These are phyloP conservation scores for Thozetella sp. DNA, from an alignment of 495 filamentous ascomycete genomes.

Conservation along the genomic window DNA sequence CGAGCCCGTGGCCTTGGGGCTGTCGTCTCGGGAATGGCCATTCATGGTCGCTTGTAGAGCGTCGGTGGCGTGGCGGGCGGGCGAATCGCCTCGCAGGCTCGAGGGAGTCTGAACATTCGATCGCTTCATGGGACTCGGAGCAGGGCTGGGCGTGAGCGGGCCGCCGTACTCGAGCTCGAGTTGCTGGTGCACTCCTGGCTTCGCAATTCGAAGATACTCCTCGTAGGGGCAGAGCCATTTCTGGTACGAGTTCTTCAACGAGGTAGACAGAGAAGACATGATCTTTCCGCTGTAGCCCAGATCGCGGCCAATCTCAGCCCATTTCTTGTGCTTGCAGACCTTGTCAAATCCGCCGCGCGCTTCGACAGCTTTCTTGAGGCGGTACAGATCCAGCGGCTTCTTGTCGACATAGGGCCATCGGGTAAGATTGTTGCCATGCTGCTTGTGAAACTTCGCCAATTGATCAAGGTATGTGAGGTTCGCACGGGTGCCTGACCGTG, in stretches of 20 bases:
- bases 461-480: conserved; percentile 97
- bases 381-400: conserved; percentile 92
- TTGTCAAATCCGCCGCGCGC: conserved; percentile 89
- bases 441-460: conserved; percentile 94
- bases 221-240: conserved; percentile 96
- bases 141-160: conserved; percentile 90
- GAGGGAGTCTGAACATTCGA: conserved; percentile 70
- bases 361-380: conserved; percentile 96
- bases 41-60: conserved; percentile 68
- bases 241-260: conserved; percentile 97
- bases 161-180: conserved; percentile 92
- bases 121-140: conserved; percentile 82
- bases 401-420: conserved; percentile 97
- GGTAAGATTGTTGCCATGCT: conserved; percentile 91
- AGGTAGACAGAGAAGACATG: conserved; percentile 99
- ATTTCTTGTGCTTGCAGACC: conserved; percentile 97
- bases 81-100: conserved; percentile 65
- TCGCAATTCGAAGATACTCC: conserved; percentile 88
- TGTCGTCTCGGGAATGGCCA: conserved; percentile 49
- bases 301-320: conserved; percentile 97
- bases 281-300: conserved; percentile 99
- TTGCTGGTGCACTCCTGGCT: conserved; percentile 96
- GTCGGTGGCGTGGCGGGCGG: conserved; percentile 68
- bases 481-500: conserved; percentile 75
- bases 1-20: conserved; percentile 56